A percentile compares a stretch with the other conserved stretches of the same genome.
Evolutionary conservation across 148 eudicot genomes (phyloP).

Genomic region (Mesembryanthemum crystallinum): DNA sequence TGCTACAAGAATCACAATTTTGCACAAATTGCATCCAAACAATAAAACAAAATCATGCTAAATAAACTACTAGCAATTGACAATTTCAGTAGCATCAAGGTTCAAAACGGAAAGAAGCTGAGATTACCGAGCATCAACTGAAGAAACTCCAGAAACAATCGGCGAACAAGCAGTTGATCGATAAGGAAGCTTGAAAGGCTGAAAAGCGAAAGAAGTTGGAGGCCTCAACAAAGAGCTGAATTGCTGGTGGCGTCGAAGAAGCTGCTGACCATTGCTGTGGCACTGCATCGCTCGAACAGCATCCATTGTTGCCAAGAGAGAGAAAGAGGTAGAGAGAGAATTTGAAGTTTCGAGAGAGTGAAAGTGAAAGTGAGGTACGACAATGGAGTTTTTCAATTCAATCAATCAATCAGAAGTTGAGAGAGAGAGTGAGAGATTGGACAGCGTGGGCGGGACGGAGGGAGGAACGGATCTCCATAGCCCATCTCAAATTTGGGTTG

Average conservation of each 20-base stretch:
- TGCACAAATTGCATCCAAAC: neutral
- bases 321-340: neutral
- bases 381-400: neutral
- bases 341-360: neutral
- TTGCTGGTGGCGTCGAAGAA: conserved; percentile 12
- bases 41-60: neutral
- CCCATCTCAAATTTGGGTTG: neutral
- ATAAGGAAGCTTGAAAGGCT: conserved; percentile 14
- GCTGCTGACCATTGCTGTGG: conserved; percentile 10
- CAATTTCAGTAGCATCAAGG: neutral
- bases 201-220: neutral
- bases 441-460: conserved; percentile 1
- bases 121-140: conserved; percentile 33
- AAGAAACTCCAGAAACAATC: conserved; percentile 31
- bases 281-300: conserved; percentile 32
- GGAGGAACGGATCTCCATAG: conserved; percentile 11
- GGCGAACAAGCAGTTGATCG: conserved; percentile 9
- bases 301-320: conserved; percentile 28
- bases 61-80: neutral
- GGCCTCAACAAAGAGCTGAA: conserved; percentile 23
- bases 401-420: neutral
- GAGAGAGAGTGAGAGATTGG: conserved; percentile 9
- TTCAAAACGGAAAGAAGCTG: neutral
- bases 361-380: no score
- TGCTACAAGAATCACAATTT: no score